phyloP scores from a whole-genome alignment of 768 basidiomycete genomes.

The Tylopilus felleus region DNA sequence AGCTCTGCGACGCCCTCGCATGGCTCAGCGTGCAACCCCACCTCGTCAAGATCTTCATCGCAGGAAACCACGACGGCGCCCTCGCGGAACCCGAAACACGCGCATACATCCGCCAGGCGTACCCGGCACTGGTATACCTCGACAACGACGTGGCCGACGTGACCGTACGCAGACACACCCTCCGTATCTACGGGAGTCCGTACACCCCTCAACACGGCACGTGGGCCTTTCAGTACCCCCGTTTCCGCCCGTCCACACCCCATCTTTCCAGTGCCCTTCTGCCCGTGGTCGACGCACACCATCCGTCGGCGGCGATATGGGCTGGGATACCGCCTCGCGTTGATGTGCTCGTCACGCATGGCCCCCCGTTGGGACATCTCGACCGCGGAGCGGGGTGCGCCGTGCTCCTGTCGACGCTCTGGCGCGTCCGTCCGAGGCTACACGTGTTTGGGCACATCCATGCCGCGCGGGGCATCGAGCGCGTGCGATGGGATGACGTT shows the following conservation, averaged over 20 bases:
- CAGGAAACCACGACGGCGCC: conserved; percentile 41
- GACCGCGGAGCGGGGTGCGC: conserved; percentile 33
- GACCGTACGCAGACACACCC: conserved; percentile 27
- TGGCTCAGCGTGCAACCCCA: conserved; percentile 36
- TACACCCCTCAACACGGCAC: conserved; percentile 36
- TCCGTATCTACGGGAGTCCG: conserved; percentile 40
- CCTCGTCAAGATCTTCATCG: conserved; percentile 40
- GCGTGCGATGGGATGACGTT: conserved; percentile 30
- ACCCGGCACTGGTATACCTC: conserved; percentile 37
- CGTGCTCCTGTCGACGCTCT: conserved; percentile 31
- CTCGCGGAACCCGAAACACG: conserved; percentile 22
- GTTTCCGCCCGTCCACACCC: not conserved
- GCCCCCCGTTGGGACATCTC: conserved; percentile 37
- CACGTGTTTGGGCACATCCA: conserved; percentile 46
- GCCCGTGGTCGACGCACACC: not conserved
- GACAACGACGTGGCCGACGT: conserved; percentile 31
- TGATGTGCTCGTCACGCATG: conserved; percentile 44
- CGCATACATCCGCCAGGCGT: conserved; percentile 13
- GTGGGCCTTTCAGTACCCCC: conserved; percentile 11
- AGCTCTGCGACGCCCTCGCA: conserved; percentile 29
- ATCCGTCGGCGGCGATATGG: conserved; percentile 22
- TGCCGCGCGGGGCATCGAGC: conserved; percentile 33
- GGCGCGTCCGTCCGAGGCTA: conserved; percentile 35
- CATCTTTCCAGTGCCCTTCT: not conserved
- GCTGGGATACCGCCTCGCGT: conserved; percentile 26